phyloP scores from a whole-genome alignment of 768 basidiomycete species.

The Leccinum ochraceum region DNA sequence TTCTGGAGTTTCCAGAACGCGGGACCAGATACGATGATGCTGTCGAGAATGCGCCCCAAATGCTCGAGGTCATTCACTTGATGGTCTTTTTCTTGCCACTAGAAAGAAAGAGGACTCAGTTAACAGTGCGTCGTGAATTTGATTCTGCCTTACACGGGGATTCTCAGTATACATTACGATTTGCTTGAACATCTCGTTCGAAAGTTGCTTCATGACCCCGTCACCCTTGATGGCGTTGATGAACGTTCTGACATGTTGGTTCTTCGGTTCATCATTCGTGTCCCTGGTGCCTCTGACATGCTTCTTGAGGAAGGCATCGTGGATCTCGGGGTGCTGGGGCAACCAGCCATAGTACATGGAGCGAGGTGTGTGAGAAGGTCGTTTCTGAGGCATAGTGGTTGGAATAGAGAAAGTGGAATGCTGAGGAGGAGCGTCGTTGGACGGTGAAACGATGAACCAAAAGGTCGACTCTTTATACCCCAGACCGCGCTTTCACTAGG shows the following conservation, averaged over 20 bases:
- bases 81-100: background rate
- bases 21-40: background rate
- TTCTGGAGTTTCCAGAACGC: background rate
- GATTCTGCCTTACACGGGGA: background rate
- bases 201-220: background rate
- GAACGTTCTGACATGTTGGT: background rate
- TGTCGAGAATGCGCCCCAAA: background rate
- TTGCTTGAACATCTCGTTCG: background rate
- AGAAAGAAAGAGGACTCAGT: background rate
- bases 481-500: background rate
- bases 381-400: background rate
- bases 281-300: background rate
- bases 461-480: background rate
- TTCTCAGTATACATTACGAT: background rate
- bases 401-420: background rate
- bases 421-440: background rate
- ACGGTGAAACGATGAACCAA: background rate
- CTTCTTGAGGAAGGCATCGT: background rate
- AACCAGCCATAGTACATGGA: conserved; percentile 4
- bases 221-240: background rate
- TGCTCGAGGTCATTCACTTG: background rate
- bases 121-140: background rate
- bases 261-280: accelerated
- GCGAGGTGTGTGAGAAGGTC: background rate
- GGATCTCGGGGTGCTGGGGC: background rate